Conservation (phyloP, 192 early-diverging fungal species). For the Coemansia sp. region DNA sequence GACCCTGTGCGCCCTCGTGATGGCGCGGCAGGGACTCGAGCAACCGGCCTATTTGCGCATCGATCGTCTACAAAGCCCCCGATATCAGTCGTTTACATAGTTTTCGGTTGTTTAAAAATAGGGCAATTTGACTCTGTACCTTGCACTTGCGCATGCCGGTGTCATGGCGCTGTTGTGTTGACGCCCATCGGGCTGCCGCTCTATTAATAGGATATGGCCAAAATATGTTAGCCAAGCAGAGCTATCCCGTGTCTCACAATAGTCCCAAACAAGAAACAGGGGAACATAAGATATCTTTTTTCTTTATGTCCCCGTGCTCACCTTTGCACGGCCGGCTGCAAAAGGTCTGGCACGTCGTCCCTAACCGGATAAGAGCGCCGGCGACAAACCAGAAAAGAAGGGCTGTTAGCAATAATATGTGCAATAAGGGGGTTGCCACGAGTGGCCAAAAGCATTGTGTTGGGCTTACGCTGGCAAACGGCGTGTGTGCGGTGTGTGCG, state of each 20-base stretch:
- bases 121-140: constrained; percentile 17
- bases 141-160: constrained; percentile 32
- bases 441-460: background rate
- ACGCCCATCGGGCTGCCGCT: constrained; percentile 28
- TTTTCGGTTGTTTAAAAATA: background rate
- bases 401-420: too few species aligned
- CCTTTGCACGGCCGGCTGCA: constrained; percentile 41
- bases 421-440: too few species aligned
- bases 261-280: background rate
- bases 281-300: background rate
- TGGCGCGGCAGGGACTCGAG: constrained; percentile 14
- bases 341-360: constrained; percentile 34
- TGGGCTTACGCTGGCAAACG: constrained; percentile 11
- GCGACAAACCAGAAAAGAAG: background rate
- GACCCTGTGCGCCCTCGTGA: constrained; percentile 12
- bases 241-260: background rate
- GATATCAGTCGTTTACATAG: background rate
- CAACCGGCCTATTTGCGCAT: constrained; percentile 17
- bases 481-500: background rate
- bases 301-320: constrained; percentile 10
- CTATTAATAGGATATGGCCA: constrained; percentile 16
- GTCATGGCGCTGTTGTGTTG: constrained; percentile 36
- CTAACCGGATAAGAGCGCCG: background rate
- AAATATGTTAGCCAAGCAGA: background rate
- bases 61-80: constrained; percentile 27